Evolutionary conservation across 805 yeast genomes (phyloP).

Genomic region (Starmerella vaccinii): DNA sequence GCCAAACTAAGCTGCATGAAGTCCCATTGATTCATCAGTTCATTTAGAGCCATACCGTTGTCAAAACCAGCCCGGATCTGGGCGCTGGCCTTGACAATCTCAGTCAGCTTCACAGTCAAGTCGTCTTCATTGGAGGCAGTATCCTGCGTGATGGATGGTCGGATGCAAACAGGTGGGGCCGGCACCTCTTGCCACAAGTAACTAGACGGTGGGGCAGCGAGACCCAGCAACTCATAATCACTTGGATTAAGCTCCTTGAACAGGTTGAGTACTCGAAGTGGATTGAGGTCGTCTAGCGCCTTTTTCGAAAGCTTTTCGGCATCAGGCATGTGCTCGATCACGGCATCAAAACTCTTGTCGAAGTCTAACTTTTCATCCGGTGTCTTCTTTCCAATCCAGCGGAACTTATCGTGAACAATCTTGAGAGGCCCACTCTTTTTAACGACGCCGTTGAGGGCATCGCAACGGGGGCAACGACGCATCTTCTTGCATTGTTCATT

Average conservation of each 20-base stretch:
- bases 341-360: conserved; percentile 76
- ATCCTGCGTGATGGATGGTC: conserved; percentile 95
- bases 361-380: conserved; percentile 76
- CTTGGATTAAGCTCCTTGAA: conserved; percentile 77
- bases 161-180: conserved; percentile 97
- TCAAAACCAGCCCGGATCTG: conserved; percentile 89
- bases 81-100: conserved; percentile 94
- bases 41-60: conserved; percentile 85
- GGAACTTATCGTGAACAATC: conserved; percentile 87
- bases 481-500: conserved; percentile 92
- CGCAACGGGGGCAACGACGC: conserved; percentile 69
- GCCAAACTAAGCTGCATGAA: conserved; percentile 91
- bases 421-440: conserved; percentile 95
- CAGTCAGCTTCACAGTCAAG: conserved; percentile 87
- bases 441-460: conserved; percentile 89
- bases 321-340: conserved; percentile 70
- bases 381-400: conserved; percentile 88
- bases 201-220: conserved; percentile 87
- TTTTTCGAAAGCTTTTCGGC: conserved; percentile 75
- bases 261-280: conserved; percentile 73
- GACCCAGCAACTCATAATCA: conserved; percentile 88
- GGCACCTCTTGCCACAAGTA: conserved; percentile 96
- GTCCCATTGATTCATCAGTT: conserved; percentile 98
- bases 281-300: conserved; percentile 88
- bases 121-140: conserved; percentile 94